A percentile compares a stretch with the other conserved stretches of the same genome.
Conservation (phyloP, 139 green algal species). For the Micromonas commoda region DNA sequence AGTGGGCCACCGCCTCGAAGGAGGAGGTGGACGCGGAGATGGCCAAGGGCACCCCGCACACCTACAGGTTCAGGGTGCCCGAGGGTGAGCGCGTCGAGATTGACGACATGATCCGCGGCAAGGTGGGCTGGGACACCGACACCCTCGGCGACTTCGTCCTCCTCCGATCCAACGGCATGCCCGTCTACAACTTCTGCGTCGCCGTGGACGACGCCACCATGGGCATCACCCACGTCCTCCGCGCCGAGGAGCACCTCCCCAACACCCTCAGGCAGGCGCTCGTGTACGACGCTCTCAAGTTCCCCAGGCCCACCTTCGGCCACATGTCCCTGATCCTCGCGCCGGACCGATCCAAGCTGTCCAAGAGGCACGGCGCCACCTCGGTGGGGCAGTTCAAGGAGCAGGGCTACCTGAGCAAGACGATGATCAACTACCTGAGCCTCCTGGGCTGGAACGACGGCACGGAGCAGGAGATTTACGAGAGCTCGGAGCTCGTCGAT, state of each 20-base stretch:
- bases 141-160: constrained; percentile 98
- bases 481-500: constrained; percentile 54
- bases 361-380: constrained; percentile 93
- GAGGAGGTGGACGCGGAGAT: constrained; percentile 52
- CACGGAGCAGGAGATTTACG: constrained; percentile 93
- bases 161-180: constrained; percentile 89
- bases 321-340: constrained; percentile 97
- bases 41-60: constrained; percentile 70
- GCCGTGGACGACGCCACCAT: constrained; percentile 95
- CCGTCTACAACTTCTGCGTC: constrained; percentile 99
- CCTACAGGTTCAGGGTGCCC: constrained; percentile 91
- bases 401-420: constrained; percentile 78
- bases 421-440: constrained; percentile 95
- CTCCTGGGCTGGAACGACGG: constrained; percentile 99
- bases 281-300: constrained; percentile 90
- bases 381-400: constrained; percentile 91
- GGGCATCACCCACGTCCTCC: constrained; percentile 92
- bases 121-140: constrained; percentile 86
- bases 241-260: constrained; percentile 97
- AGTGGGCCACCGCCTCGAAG: constrained; percentile 54
- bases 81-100: constrained; percentile 50
- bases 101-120: constrained; percentile 78
- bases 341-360: constrained; percentile 94
- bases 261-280: constrained; percentile 96
- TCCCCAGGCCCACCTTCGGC: constrained; percentile 72